Percentiles rank a stretch among this genome's conserved stretches.
Evolutionary conservation across 106 monocot species (phyloP).

Genomic region (Dioscorea dumetorum): DNA sequence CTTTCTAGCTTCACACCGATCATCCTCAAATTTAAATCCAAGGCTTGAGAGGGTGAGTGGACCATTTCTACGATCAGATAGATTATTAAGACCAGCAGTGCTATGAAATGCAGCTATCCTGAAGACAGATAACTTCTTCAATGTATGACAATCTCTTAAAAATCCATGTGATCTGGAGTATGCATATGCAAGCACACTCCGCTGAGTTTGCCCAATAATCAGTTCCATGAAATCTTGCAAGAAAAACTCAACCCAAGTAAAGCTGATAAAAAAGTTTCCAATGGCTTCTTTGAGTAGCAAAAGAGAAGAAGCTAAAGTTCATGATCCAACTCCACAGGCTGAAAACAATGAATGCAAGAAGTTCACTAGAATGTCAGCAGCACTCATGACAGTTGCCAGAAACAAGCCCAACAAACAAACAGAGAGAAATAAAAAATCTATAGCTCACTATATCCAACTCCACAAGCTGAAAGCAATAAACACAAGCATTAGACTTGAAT

Average conservation of each 20-base stretch:
- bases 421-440: too few species aligned
- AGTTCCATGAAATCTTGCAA: constrained; percentile 31
- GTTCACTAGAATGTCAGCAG: neutral
- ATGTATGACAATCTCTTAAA: constrained; percentile 17
- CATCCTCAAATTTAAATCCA: constrained; percentile 17
- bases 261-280: neutral
- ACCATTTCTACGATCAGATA: constrained; percentile 12
- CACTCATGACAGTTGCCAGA: neutral
- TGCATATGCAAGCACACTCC: constrained; percentile 51
- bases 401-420: too few species aligned
- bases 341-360: constrained; percentile 33
- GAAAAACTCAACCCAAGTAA: neutral
- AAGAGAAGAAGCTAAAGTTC: too few species aligned
- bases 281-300: too few species aligned
- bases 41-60: constrained; percentile 54
- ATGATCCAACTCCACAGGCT: too few species aligned
- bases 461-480: too few species aligned
- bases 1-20: constrained; percentile 1
- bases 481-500: too few species aligned
- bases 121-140: constrained; percentile 26
- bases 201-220: constrained; percentile 46
- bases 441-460: too few species aligned
- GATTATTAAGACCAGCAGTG: constrained; percentile 20
- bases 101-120: constrained; percentile 25
- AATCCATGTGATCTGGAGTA: constrained; percentile 30